Percentiles rank a stretch among this genome's conserved stretches.
phyloP scores from a whole-genome alignment of 202 grass and related monocot genomes.

The Carex arenaria region DNA sequence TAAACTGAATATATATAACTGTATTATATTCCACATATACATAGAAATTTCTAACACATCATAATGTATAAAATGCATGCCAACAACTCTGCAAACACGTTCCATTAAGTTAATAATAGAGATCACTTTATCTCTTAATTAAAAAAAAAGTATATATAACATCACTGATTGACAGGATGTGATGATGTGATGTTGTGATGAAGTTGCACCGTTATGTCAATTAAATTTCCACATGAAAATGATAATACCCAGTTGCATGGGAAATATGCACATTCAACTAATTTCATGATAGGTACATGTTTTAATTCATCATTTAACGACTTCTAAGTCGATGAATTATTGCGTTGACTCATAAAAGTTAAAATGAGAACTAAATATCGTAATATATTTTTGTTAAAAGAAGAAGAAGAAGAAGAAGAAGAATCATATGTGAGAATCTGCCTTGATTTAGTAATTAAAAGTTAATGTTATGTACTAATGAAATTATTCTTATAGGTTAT shows the following conservation, averaged over 20 bases:
- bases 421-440: not conserved
- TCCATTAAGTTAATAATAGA: not conserved
- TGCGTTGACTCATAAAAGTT: not conserved
- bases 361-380: too few species aligned
- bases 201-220: not conserved
- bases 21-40: not conserved
- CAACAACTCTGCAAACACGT: constrained; percentile 1
- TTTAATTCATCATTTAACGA: not conserved
- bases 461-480: too few species aligned
- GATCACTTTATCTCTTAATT: not conserved
- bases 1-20: not conserved
- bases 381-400: not conserved
- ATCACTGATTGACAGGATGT: constrained; percentile 12
- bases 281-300: not conserved
- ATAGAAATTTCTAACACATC: not conserved
- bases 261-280: not conserved
- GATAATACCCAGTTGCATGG: not conserved
- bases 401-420: not conserved
- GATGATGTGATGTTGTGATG: not conserved
- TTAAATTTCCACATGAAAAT: not conserved
- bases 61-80: constrained; percentile 11
- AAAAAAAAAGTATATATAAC: not conserved
- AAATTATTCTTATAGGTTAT: too few species aligned
- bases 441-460: too few species aligned
- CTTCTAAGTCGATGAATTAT: not conserved